phyloP scores from a whole-genome alignment of 768 basidiomycete species.

The Krasilnikovozyma curviuscula region DNA sequence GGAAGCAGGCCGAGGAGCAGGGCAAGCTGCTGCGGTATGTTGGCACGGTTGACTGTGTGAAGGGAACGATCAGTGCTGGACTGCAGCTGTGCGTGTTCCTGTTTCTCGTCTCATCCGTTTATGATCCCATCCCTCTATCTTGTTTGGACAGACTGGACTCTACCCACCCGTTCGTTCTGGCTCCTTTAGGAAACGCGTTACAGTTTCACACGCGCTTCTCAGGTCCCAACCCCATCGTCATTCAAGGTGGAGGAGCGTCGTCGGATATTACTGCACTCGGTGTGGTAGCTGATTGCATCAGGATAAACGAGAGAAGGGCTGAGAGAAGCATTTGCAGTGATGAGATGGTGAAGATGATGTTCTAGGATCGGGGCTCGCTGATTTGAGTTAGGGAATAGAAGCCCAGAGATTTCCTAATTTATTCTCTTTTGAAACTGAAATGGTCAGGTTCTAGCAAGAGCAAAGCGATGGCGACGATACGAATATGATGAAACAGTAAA shows the following conservation, averaged over 20 bases:
- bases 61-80: constrained; percentile 55
- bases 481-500: too few species aligned
- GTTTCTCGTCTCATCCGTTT: too few species aligned
- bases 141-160: constrained; percentile 12
- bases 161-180: constrained; percentile 90
- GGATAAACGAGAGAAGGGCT: constrained; percentile 7
- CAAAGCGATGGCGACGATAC: too few species aligned
- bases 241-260: constrained; percentile 95
- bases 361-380: too few species aligned
- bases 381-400: too few species aligned
- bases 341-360: too few species aligned
- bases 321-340: too few species aligned
- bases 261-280: constrained; percentile 98
- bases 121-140: neutral
- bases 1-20: constrained; percentile 52
- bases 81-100: constrained; percentile 50
- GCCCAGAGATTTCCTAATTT: too few species aligned
- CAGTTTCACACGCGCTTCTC: constrained; percentile 74
- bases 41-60: constrained; percentile 67
- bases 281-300: constrained; percentile 34
- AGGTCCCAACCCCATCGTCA: constrained; percentile 64
- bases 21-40: constrained; percentile 81
- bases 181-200: too few species aligned
- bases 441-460: too few species aligned
- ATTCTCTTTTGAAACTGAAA: too few species aligned